Percentiles rank a stretch among this genome's conserved stretches.
phyloP scores from a whole-genome alignment of 768 basidiomycete species.

The Leccinum subgranulosum region DNA sequence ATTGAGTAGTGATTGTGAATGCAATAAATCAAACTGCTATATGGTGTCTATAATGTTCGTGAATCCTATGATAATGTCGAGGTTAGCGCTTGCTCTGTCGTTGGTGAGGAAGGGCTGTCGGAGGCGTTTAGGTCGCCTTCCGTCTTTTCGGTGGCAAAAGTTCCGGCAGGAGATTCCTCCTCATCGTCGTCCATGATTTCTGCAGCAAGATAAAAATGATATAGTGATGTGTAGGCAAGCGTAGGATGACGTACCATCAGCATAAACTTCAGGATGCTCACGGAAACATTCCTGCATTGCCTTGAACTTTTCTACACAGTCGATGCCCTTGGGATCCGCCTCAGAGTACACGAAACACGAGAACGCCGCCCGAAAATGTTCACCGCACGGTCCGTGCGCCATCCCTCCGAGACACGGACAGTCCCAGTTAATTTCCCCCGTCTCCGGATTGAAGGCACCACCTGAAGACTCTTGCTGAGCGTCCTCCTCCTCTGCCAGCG shows the following conservation, averaged over 20 bases:
- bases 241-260: slow-evolving; percentile 62
- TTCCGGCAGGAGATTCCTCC: slow-evolving; percentile 32
- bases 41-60: slow-evolving; percentile 22
- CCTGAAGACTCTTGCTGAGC: slow-evolving; percentile 29
- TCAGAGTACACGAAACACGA: slow-evolving; percentile 96
- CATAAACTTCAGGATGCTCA: slow-evolving; percentile 93
- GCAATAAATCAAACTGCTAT: slow-evolving; percentile 26
- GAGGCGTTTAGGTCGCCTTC: slow-evolving; percentile 3
- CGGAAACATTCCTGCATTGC: slow-evolving; percentile 98
- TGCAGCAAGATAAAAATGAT: slow-evolving; percentile 20
- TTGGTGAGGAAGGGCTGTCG: slow-evolving; percentile 7
- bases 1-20: slow-evolving; percentile 31
- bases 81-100: slow-evolving; percentile 6
- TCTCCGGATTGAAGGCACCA: slow-evolving; percentile 89
- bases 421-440: slow-evolving; percentile 99
- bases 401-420: slow-evolving; percentile 98
- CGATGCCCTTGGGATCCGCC: slow-evolving; percentile 93
- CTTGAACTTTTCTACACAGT: slow-evolving; percentile 97
- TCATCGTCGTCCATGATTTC: slow-evolving; percentile 73
- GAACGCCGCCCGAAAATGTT: slow-evolving; percentile 91
- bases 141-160: slow-evolving; percentile 1
- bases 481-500: slow-evolving; percentile 19
- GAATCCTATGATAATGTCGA: slow-evolving; percentile 17
- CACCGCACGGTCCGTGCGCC: slow-evolving; percentile 96
- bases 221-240: not conserved